A percentile compares a stretch with the other conserved stretches of the same genome.
phyloP scores from a whole-genome alignment of 1,139 yeast species.

The Geotrichum restrictum region DNA sequence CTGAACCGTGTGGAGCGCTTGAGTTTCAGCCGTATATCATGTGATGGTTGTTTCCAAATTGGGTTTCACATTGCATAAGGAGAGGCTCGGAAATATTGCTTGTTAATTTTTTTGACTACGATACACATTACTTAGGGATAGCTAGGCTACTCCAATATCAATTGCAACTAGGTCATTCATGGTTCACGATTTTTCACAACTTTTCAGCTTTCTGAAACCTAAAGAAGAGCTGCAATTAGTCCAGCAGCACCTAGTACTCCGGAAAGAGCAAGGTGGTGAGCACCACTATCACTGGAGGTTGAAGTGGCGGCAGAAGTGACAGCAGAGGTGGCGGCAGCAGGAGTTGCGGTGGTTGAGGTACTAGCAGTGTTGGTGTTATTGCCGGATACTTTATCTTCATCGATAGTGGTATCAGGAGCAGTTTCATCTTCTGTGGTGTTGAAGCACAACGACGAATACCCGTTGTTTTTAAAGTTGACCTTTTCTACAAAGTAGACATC shows the following conservation, averaged over 20 bases:
- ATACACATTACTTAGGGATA: neutral
- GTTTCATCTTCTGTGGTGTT: constrained; percentile 41
- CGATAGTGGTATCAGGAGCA: constrained; percentile 27
- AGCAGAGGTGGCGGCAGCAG: constrained; percentile 24
- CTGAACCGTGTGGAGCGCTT: neutral
- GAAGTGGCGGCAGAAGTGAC: constrained; percentile 27
- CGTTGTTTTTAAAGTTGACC: constrained; percentile 37
- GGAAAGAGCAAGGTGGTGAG: constrained; percentile 20
- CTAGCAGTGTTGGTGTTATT: constrained; percentile 24
- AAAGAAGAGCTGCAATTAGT: constrained; percentile 24
- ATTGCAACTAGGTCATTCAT: no score
- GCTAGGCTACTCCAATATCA: no score
- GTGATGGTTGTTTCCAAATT: neutral
- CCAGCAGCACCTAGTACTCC: constrained; percentile 25
- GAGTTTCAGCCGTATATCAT: constrained; percentile 1
- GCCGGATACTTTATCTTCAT: constrained; percentile 24
- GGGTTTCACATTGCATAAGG: neutral
- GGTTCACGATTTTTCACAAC: no score
- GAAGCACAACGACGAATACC: constrained; percentile 40
- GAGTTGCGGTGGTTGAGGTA: constrained; percentile 24
- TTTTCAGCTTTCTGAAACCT: neutral
- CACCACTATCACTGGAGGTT: constrained; percentile 18
- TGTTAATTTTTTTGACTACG: neutral
- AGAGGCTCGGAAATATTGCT: neutral
- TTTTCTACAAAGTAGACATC: constrained; percentile 42